phyloP scores from a whole-genome alignment of 2,329 filamentous ascomycete genomes.

The Penicillium griseofulvum region DNA sequence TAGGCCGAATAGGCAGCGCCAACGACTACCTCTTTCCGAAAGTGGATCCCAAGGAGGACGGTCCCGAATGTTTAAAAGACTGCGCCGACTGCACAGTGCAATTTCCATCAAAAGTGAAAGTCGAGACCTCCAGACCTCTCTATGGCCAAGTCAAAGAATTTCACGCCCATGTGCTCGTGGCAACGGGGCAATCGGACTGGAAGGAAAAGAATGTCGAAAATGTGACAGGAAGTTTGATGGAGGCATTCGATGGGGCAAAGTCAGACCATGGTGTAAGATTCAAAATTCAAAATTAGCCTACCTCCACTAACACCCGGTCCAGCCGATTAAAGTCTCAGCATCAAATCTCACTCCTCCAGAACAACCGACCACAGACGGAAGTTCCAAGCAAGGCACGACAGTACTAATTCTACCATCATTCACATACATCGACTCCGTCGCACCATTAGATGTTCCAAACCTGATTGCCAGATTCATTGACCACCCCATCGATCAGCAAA shows the following conservation, averaged over 20 bases:
- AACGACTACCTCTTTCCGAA: slow-evolving; percentile 37
- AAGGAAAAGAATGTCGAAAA: slow-evolving; percentile 32
- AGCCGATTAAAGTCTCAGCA: slow-evolving; percentile 39
- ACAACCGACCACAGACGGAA: slow-evolving; percentile 3
- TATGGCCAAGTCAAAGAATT: slow-evolving; percentile 40
- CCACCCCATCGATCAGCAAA: slow-evolving; percentile 53
- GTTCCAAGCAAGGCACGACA: slow-evolving; percentile 55
- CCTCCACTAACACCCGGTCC: neutral
- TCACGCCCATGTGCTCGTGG: slow-evolving; percentile 37
- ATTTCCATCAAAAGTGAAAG: slow-evolving; percentile 36
- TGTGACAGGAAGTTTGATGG: slow-evolving; percentile 52
- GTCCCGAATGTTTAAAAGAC: slow-evolving; percentile 35
- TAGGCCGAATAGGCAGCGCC: slow-evolving; percentile 20
- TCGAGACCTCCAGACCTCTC: slow-evolving; percentile 30
- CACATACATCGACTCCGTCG: slow-evolving; percentile 73
- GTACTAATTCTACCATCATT: slow-evolving; percentile 81
- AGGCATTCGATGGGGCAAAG: slow-evolving; percentile 46
- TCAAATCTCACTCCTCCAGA: slow-evolving; percentile 32
- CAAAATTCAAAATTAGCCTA: neutral
- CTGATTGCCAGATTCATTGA: slow-evolving; percentile 68
- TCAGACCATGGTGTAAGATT: slow-evolving; percentile 64
- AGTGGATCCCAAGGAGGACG: slow-evolving; percentile 35
- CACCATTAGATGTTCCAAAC: slow-evolving; percentile 60
- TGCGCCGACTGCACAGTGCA: slow-evolving; percentile 39
- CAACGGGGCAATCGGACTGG: slow-evolving; percentile 41